phyloP scores from a whole-genome alignment of 225 moss, liverwort and hornwort species.

The Bryum argenteum region DNA sequence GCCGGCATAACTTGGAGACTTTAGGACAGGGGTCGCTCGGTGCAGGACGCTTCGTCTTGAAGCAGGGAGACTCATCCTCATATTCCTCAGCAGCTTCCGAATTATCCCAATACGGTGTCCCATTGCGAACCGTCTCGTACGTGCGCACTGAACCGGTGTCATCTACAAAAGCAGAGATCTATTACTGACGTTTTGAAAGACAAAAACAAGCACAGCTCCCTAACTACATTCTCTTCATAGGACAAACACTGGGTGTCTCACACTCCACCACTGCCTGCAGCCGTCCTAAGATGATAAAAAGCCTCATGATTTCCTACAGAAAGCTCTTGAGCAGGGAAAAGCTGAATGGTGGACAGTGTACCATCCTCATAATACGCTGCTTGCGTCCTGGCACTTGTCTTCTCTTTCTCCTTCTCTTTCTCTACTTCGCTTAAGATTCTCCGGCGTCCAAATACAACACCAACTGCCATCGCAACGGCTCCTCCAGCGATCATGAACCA shows the following conservation, averaged over 20 bases:
- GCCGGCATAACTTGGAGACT: constrained; percentile 30
- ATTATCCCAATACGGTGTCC: constrained; percentile 27
- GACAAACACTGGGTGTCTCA: background rate
- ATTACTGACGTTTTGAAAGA: background rate
- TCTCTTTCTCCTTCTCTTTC: constrained; percentile 23
- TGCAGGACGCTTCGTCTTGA: constrained; percentile 36
- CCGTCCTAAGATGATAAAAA: background rate
- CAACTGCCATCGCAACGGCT: constrained; percentile 45
- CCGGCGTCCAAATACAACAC: constrained; percentile 45
- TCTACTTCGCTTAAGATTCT: constrained; percentile 29
- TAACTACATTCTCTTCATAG: background rate
- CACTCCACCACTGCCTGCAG: background rate
- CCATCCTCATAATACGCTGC: constrained; percentile 24
- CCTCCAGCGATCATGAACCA: constrained; percentile 54
- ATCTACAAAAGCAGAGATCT: constrained; percentile 22
- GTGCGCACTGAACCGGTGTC: constrained; percentile 26
- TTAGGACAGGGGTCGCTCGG: constrained; percentile 29
- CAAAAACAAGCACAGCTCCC: background rate
- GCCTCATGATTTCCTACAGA: background rate
- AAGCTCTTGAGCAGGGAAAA: background rate
- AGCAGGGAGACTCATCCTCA: constrained; percentile 30
- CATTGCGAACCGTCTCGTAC: constrained; percentile 27
- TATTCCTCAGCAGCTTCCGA: constrained; percentile 25
- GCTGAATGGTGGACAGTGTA: background rate
- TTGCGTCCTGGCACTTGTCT: constrained; percentile 14